Conservation (phyloP, 768 basidiomycete species). For the Leucocoprinus birnbaumii region DNA sequence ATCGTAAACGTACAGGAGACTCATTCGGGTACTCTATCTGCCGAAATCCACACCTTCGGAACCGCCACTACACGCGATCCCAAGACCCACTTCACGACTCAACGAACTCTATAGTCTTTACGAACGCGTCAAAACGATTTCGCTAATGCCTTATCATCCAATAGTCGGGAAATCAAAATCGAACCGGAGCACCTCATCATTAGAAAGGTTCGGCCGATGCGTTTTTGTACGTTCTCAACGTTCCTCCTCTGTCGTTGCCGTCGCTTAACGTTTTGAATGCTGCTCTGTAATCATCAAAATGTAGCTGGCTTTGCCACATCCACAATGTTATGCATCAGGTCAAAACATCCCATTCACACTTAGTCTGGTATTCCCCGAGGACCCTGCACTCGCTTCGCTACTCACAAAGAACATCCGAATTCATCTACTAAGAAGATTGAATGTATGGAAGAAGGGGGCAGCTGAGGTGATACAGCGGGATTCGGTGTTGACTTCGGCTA, state of each 20-base stretch:
- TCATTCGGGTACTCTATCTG: conserved; percentile 38
- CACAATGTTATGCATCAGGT: conserved; percentile 34
- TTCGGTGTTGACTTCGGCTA: conserved; percentile 17
- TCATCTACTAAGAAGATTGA: conserved; percentile 32
- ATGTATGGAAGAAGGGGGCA: conserved; percentile 23
- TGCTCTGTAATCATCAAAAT: not conserved
- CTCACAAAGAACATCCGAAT: conserved; percentile 30
- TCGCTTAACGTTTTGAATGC: not conserved
- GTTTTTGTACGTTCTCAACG: conserved; percentile 23
- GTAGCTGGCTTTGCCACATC: conserved; percentile 37
- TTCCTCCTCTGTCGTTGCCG: not conserved
- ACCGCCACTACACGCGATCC: conserved; percentile 30
- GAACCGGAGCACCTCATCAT: conserved; percentile 1
- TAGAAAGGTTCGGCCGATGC: conserved; percentile 17
- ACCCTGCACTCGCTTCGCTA: conserved; percentile 35
- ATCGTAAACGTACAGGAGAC: conserved; percentile 18
- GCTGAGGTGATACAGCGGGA: conserved; percentile 26
- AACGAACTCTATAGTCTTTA: conserved; percentile 18
- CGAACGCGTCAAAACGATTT: conserved; percentile 27
- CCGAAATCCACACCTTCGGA: conserved; percentile 37
- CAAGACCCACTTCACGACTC: conserved; percentile 20
- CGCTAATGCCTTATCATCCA: conserved; percentile 21
- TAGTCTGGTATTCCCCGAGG: conserved; percentile 29
- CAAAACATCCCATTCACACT: conserved; percentile 36
- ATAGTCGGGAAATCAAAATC: conserved; percentile 9